Percentiles rank a stretch among this genome's conserved stretches.
Evolutionary conservation across 441 rosid species (phyloP).

Genomic region (Metrosideros polymorpha): DNA sequence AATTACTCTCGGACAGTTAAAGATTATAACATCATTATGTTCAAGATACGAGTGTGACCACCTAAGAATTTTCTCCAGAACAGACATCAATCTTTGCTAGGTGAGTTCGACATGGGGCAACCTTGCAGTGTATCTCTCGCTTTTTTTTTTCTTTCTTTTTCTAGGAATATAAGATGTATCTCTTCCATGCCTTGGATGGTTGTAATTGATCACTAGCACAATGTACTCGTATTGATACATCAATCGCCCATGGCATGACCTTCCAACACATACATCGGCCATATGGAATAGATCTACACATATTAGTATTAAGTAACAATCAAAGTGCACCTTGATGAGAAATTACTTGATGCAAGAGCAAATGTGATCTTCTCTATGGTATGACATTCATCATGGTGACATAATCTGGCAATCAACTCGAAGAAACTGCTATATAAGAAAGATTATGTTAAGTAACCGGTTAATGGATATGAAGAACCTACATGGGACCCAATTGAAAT

Average conservation of each 20-base stretch:
- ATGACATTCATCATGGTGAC: not conserved
- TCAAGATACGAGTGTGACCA: no score
- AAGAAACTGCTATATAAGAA: not conserved
- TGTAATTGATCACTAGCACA: not conserved
- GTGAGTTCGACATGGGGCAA: no score
- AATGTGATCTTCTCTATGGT: not conserved
- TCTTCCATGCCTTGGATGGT: not conserved
- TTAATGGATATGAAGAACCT: not conserved
- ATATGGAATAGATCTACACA: not conserved
- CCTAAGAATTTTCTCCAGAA: not conserved
- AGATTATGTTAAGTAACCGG: not conserved
- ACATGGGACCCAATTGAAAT: not conserved
- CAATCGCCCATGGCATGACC: not conserved
- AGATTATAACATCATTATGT: not conserved
- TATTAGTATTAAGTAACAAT: not conserved
- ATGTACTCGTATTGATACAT: not conserved
- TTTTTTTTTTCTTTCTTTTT: no score
- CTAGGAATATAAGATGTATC: not conserved
- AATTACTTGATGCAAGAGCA: not conserved
- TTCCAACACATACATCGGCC: not conserved
- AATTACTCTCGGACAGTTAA: not conserved
- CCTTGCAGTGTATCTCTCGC: no score
- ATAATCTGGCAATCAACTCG: rapidly evolving
- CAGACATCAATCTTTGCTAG: no score
- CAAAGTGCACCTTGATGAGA: rapidly evolving